phyloP scores from a whole-genome alignment of 768 basidiomycete species.

The Lactifluus pinguis region DNA sequence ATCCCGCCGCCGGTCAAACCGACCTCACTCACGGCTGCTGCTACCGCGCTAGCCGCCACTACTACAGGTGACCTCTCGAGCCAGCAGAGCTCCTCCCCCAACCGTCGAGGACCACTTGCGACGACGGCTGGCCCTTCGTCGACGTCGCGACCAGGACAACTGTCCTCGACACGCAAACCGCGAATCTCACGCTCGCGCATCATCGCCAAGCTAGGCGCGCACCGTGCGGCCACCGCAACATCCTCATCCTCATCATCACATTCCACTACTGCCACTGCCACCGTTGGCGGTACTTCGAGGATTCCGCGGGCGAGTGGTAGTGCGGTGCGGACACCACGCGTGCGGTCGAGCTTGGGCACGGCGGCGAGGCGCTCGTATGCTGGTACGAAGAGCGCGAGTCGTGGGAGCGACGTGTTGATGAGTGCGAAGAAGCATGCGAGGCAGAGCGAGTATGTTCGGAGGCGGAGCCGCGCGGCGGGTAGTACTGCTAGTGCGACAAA shows the following conservation, averaged over 20 bases:
- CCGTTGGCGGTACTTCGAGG: neutral
- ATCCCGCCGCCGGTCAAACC: slow-evolving; percentile 17
- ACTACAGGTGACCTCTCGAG: neutral
- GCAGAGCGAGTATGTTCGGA: slow-evolving; percentile 64
- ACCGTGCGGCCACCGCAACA: slow-evolving; percentile 40
- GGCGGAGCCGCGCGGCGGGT: slow-evolving; percentile 37
- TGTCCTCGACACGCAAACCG: slow-evolving; percentile 46
- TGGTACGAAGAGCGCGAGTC: slow-evolving; percentile 23
- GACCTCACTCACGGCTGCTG: slow-evolving; percentile 25
- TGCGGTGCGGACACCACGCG: slow-evolving; percentile 20
- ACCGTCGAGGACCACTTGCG: neutral
- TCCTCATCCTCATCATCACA: neutral
- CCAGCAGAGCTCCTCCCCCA: neutral
- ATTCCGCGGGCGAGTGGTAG: slow-evolving; percentile 11
- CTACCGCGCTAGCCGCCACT: slow-evolving; percentile 19
- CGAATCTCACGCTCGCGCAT: slow-evolving; percentile 77
- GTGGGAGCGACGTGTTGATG: slow-evolving; percentile 35
- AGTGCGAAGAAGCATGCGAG: slow-evolving; percentile 66
- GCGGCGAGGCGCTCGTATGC: slow-evolving; percentile 28
- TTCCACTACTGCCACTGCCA: slow-evolving; percentile 10
- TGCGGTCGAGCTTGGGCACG: slow-evolving; percentile 41
- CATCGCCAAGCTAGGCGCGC: slow-evolving; percentile 65
- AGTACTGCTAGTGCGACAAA: slow-evolving; percentile 4
- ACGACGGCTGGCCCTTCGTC: neutral
- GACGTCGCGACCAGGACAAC: slow-evolving; percentile 24